Base-by-base conservation (phyloP, 768 basidiomycete genomes). In the Lactarius quietus region DNA sequence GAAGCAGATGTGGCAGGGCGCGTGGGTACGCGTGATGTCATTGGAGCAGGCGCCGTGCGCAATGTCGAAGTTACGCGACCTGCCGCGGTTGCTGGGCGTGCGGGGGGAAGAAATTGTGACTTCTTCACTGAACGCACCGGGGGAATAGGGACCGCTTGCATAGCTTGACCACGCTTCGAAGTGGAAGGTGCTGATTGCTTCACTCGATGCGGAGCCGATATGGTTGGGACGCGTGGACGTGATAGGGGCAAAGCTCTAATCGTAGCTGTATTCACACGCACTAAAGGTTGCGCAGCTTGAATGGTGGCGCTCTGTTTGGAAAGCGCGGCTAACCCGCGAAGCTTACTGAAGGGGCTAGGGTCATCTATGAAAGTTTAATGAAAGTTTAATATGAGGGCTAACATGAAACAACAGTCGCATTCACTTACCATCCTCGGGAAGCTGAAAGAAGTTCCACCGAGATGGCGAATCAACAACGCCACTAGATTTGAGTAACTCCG, bases 381-480 rank as follows among this genome's bases (percentile, higher is more conserved):
- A 33, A n/a, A n/a, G n/a, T n/a, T n/a, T n/a, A n/a, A n/a, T n/a
- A n/a, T n/a, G n/a, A n/a, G n/a, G 18, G 29, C 14, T 20, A 35
- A 29, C 18, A 7, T 23, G 7, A 54, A 18, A 7, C 5, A 7
- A 38, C 5, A 35, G n/a, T 58, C n/a, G 43, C 3, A n/a, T 38
- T 51, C 54, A 53, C 65, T 63, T 58, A 60, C 69, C 66, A 17
- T 64, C 60, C 18, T 69, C 63, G 3, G 57, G 43, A 26, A 68
- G 57, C 1, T 57, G n/a, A 41, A 69, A 48, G 8, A 59, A 39
- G 53, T 68, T 33, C 66, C 69, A 68, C 20, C 54, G 59, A 20
- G 62, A 58, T 0, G 66, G 51, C 31, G 59, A 64, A 23, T 39
- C 20, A n/a, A 12, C 31, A 39, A 59, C 64, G 31, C 69, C 69